A percentile compares a stretch with the other conserved stretches of the same genome.
Conservation (phyloP, 179 eudicot genomes). For the Silene noctiflora region DNA sequence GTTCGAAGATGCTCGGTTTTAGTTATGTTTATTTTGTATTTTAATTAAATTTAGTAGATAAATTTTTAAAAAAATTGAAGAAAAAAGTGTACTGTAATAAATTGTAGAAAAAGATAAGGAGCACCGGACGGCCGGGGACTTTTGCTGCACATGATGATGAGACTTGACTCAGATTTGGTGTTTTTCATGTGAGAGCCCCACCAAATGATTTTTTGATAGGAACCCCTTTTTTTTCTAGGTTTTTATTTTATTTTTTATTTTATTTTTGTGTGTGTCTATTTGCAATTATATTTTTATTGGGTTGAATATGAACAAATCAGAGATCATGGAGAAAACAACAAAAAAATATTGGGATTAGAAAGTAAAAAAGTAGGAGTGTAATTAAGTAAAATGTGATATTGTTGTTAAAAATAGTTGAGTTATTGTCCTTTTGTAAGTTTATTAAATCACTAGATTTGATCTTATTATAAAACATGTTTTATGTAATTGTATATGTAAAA, state of each 20-base stretch:
- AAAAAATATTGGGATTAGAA: neutral
- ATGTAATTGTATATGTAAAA: conserved; percentile 4
- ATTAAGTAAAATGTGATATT: neutral
- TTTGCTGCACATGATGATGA: conserved; percentile 33
- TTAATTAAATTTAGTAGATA: conserved; percentile 5
- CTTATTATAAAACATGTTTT: neutral
- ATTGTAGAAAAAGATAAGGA: conserved; percentile 24
- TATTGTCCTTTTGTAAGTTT: conserved; percentile 1
- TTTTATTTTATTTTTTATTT: neutral
- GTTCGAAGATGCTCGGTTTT: conserved; percentile 84
- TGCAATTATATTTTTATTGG: neutral
- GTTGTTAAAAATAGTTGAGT: neutral
- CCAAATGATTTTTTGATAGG: conserved; percentile 2
- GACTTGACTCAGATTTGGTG: conserved; percentile 22
- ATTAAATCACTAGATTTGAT: neutral
- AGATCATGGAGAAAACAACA: too few species aligned
- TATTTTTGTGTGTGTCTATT: neutral
- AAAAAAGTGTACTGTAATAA: conserved; percentile 18
- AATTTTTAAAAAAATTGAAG: neutral
- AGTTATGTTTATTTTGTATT: conserved; percentile 5
- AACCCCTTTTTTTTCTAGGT: neutral
- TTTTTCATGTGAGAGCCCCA: neutral
- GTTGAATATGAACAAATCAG: conserved; percentile 13
- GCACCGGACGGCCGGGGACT: conserved; percentile 35
- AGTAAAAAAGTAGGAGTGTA: neutral